Evolutionary conservation across 768 basidiomycete species (phyloP).

Genomic region (Mrakia gelida): DNA sequence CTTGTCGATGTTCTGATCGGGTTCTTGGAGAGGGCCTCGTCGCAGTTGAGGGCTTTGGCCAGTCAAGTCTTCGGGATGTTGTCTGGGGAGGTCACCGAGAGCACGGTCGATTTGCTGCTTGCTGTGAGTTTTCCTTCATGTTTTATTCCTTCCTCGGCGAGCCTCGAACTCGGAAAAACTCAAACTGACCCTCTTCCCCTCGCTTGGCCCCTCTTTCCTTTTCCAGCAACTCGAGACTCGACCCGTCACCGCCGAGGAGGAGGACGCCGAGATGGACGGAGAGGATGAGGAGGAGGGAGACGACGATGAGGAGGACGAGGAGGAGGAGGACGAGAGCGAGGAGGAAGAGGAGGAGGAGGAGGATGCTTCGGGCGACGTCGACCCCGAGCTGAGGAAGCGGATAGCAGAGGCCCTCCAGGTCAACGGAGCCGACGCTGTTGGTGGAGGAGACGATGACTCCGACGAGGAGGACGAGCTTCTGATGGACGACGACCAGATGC

Average conservation of each 20-base stretch:
- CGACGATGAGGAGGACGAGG: slow-evolving; percentile 48
- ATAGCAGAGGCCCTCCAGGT: slow-evolving; percentile 51
- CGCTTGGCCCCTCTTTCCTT: background rate
- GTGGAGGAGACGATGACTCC: slow-evolving; percentile 40
- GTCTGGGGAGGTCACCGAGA: slow-evolving; percentile 60
- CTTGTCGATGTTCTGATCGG: slow-evolving; percentile 87
- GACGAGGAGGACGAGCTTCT: slow-evolving; percentile 44
- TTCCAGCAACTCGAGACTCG: slow-evolving; percentile 31
- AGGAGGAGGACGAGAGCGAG: slow-evolving; percentile 29
- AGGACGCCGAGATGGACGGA: slow-evolving; percentile 40
- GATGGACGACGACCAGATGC: slow-evolving; percentile 98
- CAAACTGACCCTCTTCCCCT: background rate
- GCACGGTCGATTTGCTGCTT: slow-evolving; percentile 74
- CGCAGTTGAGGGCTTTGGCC: slow-evolving; percentile 72
- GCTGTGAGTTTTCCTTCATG: slow-evolving; percentile 54
- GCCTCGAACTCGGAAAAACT: background rate
- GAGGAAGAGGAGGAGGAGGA: slow-evolving; percentile 48
- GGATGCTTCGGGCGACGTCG: slow-evolving; percentile 44
- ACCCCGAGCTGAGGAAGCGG: slow-evolving; percentile 59
- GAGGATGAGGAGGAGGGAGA: slow-evolving; percentile 43
- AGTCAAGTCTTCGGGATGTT: slow-evolving; percentile 75
- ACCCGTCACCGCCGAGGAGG: slow-evolving; percentile 36
- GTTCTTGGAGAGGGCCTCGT: slow-evolving; percentile 74
- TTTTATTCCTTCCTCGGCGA: background rate
- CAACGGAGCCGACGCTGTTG: slow-evolving; percentile 43